Conservation (phyloP, 2,329 filamentous ascomycete species). For the Cordyceps militaris region DNA sequence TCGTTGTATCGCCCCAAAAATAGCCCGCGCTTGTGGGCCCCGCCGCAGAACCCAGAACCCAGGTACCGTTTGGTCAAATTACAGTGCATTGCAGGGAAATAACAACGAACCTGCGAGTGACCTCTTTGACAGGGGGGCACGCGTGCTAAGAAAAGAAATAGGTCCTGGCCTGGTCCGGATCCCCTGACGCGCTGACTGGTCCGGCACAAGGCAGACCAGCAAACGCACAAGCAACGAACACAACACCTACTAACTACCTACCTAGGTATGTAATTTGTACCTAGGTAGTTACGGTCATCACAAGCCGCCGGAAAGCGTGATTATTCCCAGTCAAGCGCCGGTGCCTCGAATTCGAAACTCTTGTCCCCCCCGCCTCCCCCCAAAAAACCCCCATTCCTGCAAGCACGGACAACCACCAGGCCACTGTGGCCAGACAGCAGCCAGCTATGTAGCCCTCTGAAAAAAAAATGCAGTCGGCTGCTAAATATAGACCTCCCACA, state of each 20-base stretch:
- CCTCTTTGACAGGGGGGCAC: background rate
- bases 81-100: slow-evolving; percentile 7
- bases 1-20: slow-evolving; percentile 1
- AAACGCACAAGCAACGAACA: background rate
- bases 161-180: background rate
- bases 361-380: no score
- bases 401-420: no score
- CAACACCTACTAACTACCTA: background rate
- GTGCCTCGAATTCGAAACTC: background rate
- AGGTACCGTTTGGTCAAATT: slow-evolving; percentile 12
- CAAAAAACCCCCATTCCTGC: background rate
- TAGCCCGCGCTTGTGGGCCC: background rate
- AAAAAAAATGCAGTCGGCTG: background rate
- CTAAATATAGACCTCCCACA: slow-evolving; percentile 6
- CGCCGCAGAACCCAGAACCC: background rate
- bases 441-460: background rate
- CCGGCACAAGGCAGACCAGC: background rate
- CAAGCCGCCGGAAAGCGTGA: background rate
- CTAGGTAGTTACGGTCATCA: no score
- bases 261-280: background rate
- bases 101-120: background rate
- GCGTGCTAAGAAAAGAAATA: background rate
- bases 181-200: background rate
- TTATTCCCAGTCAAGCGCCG: background rate
- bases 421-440: no score